A percentile compares a stretch with the other conserved stretches of the same genome.
Evolutionary conservation across 2,329 filamentous ascomycete species (phyloP).

Genomic region (Alternaria triticimaculans): DNA sequence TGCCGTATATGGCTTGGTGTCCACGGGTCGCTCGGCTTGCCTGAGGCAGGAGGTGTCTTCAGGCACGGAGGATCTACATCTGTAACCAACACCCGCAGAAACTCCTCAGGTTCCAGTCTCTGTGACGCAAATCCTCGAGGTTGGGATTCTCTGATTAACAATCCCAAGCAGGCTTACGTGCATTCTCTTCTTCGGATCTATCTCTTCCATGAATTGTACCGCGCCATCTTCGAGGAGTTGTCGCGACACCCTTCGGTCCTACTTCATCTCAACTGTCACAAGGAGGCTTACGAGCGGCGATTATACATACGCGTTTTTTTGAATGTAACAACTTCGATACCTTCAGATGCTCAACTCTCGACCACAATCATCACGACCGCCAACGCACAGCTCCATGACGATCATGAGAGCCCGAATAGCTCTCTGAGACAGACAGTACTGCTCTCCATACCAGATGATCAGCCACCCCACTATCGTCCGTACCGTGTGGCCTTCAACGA

Average conservation of each 20-base stretch:
- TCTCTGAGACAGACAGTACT: neutral
- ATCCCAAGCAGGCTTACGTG: neutral
- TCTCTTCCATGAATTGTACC: constrained; percentile 2
- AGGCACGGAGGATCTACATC: constrained; percentile 14
- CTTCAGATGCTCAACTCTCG: neutral
- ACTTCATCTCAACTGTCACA: neutral
- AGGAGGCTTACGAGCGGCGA: neutral
- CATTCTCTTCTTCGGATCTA: constrained; percentile 2
- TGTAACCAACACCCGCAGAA: constrained; percentile 9
- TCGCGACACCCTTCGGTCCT: neutral
- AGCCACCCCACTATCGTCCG: neutral
- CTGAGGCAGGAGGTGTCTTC: constrained; percentile 16
- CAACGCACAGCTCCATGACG: neutral
- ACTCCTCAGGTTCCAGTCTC: constrained; percentile 7
- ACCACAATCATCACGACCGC: neutral
- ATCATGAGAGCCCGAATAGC: neutral
- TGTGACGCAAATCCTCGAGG: constrained; percentile 1
- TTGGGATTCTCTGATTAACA: constrained; percentile 1
- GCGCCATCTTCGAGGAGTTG: neutral
- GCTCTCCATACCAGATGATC: neutral
- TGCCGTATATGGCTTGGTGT: constrained; percentile 2
- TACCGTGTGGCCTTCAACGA: neutral
- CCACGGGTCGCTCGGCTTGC: constrained; percentile 2
- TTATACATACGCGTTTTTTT: neutral
- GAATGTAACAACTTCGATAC: neutral